These are phyloP conservation scores for Fraxinus latifolia DNA, from an alignment of 305 asterid species.

Conservation along the genomic window DNA sequence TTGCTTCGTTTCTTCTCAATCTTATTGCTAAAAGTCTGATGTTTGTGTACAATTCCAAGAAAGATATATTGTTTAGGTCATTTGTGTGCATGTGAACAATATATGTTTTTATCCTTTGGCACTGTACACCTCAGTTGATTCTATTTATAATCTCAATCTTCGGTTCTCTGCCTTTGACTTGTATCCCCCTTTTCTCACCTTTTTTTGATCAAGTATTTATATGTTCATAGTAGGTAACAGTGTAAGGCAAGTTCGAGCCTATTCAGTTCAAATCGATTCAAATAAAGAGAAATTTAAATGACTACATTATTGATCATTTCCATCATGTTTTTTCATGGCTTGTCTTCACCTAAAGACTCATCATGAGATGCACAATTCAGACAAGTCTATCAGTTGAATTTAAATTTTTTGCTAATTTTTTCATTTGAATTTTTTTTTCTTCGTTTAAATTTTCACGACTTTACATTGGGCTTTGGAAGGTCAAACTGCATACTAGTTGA, in stretches of 20 bases:
- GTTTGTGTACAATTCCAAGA: slow-evolving; percentile 2
- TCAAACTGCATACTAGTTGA: neutral
- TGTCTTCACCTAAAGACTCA: neutral
- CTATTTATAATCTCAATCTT: slow-evolving; percentile 35
- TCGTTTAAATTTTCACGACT: neutral
- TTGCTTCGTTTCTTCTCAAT: neutral
- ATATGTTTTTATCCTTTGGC: slow-evolving; percentile 33
- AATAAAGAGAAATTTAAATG: neutral
- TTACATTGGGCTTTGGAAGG: neutral
- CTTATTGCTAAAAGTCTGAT: neutral
- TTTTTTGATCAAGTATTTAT: neutral
- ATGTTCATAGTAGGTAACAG: neutral
- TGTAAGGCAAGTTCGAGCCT: neutral
- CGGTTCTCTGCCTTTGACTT: slow-evolving; percentile 20
- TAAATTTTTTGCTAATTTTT: neutral
- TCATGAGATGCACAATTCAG: neutral
- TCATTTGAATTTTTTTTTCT: neutral
- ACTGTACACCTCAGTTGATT: slow-evolving; percentile 35
- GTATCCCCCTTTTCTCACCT: neutral
- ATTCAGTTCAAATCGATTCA: neutral
- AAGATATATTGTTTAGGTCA: neutral
- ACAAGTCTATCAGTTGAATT: neutral
- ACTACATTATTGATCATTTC: neutral
- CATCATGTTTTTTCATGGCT: neutral
- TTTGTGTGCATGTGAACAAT: slow-evolving; percentile 25